Base-by-base conservation (phyloP, 2,329 filamentous ascomycete species). In the Colletotrichum eleusines region DNA sequence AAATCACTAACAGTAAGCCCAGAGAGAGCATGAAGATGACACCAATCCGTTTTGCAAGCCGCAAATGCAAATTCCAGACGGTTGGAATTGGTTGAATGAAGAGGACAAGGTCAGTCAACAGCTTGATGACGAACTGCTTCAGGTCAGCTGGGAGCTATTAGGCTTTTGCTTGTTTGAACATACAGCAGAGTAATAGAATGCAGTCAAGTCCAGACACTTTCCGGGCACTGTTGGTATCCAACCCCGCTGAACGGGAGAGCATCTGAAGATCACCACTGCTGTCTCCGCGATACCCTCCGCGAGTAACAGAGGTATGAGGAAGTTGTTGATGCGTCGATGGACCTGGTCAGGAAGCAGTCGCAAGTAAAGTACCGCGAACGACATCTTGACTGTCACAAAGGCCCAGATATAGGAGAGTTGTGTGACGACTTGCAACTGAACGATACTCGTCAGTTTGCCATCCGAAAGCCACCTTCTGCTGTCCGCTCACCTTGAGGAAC, bases 51-150 rank as follows among this genome's bases (percentile, higher is more conserved):
- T 78, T 77, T 11, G 72, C 75, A 14, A 75, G n/a, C 7, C 76
- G 79, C 12, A 82, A 73, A 35, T 81, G 77, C 42, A 82, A 71
- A 40, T 77, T 78, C 72, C 77, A 78, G 71, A 82, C 77, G n/a
- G 78, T 75, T 0, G 81, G 80, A 18, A 82, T 80, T 4, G 81
- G 81, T 50, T 81, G 77, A 20, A 80, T 72, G 64, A 81, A 81
- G 9, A 82, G 73, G 33, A 79, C 73, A 55, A 82, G 73, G 61
- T 81, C 80, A 44, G 79, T 81, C 14, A 74, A 71, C 42, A 82
- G 73, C 72, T 82, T 82, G 73, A 81, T 77, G 35, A 75, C 77
- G 46, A 77, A 77, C 76, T 77, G 51, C 20, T 11, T 5, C 2
- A 28, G 20, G n/a, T 33, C 38, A 73, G 69, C 38, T 18, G 18